These are phyloP conservation scores for Ilex aquifolium DNA, from an alignment of 257 asterid genomes.

Conservation along the genomic window DNA sequence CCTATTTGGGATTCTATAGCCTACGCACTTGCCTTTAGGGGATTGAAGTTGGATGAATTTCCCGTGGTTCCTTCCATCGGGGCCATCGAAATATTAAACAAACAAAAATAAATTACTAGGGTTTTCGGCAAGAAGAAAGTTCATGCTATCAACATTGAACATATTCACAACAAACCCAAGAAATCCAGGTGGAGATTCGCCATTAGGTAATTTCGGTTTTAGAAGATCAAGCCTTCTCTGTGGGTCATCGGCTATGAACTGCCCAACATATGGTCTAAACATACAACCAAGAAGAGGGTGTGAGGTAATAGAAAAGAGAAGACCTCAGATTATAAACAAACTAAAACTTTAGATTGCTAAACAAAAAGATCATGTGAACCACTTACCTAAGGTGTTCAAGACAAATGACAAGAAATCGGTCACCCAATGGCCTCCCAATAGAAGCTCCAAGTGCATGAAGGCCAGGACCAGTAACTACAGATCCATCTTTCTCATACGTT, in stretches of 20 bases:
- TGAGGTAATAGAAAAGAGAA: neutral
- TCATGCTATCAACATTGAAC: constrained; percentile 46
- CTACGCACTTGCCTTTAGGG: no score
- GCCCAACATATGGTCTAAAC: constrained; percentile 56
- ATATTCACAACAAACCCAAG: constrained; percentile 93
- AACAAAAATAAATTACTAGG: no score
- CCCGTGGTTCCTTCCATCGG: constrained; percentile 19
- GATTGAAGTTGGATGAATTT: neutral
- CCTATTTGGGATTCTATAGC: no score
- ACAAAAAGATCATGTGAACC: constrained; percentile 10
- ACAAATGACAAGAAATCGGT: constrained; percentile 53
- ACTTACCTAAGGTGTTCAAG: constrained; percentile 63
- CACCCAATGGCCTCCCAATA: constrained; percentile 43
- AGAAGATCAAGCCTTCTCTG: constrained; percentile 63
- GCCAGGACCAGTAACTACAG: constrained; percentile 38
- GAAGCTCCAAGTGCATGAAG: constrained; percentile 56
- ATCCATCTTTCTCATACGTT: constrained; percentile 54
- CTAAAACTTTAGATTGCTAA: constrained; percentile 12
- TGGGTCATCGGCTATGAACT: constrained; percentile 61
- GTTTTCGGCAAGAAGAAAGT: constrained; percentile 38
- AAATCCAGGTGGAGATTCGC: constrained; percentile 74
- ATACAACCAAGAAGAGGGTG: constrained; percentile 17
- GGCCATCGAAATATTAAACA: no score
- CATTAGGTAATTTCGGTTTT: constrained; percentile 55
- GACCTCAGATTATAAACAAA: neutral